These are phyloP conservation scores for Termitomyces bulborhizus DNA, from an alignment of 768 basidiomycete species.

Conservation along the genomic window DNA sequence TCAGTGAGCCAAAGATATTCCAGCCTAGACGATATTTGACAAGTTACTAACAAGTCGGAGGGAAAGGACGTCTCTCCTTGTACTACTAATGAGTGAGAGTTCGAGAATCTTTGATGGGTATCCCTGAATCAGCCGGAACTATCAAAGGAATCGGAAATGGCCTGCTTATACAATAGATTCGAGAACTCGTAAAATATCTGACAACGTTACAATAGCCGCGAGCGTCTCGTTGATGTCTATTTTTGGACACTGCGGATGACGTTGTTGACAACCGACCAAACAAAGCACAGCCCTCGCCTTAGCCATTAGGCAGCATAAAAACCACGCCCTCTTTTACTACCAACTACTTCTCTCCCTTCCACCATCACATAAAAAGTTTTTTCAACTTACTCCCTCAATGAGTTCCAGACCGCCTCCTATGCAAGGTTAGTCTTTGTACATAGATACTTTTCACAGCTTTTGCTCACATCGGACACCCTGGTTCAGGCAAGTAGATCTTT, in stretches of 20 bases:
- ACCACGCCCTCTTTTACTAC: not conserved
- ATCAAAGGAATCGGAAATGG: no score
- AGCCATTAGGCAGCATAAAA: constrained; percentile 2
- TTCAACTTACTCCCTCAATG: constrained; percentile 17
- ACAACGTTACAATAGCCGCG: not conserved
- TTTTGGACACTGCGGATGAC: not conserved
- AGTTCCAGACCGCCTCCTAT: constrained; percentile 33
- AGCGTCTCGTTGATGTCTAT: not conserved
- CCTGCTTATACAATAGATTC: no score
- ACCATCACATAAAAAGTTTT: constrained; percentile 5
- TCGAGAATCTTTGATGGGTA: constrained; percentile 5
- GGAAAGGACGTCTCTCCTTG: constrained; percentile 29
- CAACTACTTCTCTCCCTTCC: constrained; percentile 10
- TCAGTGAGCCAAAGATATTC: not conserved
- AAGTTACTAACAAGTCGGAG: constrained; percentile 35
- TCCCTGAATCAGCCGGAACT: not conserved
- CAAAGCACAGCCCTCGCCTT: constrained; percentile 7
- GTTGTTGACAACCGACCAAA: constrained; percentile 5
- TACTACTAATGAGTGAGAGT: constrained; percentile 24
- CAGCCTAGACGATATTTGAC: not conserved
- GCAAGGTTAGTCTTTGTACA: constrained; percentile 24
- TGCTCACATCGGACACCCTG: not conserved
- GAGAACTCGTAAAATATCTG: no score
- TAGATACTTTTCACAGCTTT: not conserved
- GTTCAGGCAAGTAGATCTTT: constrained; percentile 15